Percentiles rank a stretch among this genome's conserved stretches.
phyloP scores from a whole-genome alignment of 2,329 filamentous ascomycete genomes.

The Fusarium equiseti region DNA sequence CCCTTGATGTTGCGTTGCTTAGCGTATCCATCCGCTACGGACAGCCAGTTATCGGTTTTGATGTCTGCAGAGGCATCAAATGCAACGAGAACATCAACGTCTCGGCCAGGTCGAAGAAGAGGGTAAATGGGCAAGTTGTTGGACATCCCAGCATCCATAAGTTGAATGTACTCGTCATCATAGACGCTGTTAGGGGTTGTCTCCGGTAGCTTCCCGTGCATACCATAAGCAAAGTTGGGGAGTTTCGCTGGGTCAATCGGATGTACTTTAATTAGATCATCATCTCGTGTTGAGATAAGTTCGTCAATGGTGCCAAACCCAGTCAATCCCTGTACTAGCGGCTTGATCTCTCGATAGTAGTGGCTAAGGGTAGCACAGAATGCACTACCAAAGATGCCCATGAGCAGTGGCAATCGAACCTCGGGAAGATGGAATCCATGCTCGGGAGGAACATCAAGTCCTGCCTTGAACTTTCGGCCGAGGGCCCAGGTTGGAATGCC shows the following conservation, averaged over 20 bases:
- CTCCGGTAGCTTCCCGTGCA: constrained; percentile 79
- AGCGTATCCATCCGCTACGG: constrained; percentile 92
- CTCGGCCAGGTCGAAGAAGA: constrained; percentile 84
- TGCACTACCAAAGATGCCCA: constrained; percentile 96
- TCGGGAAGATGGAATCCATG: constrained; percentile 82
- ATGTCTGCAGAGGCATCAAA: constrained; percentile 97
- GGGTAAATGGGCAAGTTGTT: constrained; percentile 98
- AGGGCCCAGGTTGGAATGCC: constrained; percentile 96
- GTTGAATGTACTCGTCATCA: constrained; percentile 76
- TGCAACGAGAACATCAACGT: constrained; percentile 90
- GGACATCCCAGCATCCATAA: constrained; percentile 99
- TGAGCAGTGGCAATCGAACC: constrained; percentile 81
- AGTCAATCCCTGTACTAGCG: constrained; percentile 78
- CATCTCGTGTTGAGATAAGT: constrained; percentile 83
- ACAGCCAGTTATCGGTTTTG: constrained; percentile 95
- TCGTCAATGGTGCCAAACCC: constrained; percentile 84
- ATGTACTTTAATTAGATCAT: constrained; percentile 90
- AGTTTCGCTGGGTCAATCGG: constrained; percentile 92
- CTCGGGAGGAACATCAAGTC: constrained; percentile 65
- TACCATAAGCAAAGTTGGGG: constrained; percentile 88
- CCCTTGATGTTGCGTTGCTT: constrained; percentile 90
- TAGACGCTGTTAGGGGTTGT: constrained; percentile 85
- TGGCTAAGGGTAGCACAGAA: constrained; percentile 96
- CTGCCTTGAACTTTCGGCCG: constrained; percentile 83
- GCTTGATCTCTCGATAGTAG: constrained; percentile 95